Evolutionary conservation across 202 grass and related monocot genomes (phyloP).

Genomic region (Zoysia matrella): DNA sequence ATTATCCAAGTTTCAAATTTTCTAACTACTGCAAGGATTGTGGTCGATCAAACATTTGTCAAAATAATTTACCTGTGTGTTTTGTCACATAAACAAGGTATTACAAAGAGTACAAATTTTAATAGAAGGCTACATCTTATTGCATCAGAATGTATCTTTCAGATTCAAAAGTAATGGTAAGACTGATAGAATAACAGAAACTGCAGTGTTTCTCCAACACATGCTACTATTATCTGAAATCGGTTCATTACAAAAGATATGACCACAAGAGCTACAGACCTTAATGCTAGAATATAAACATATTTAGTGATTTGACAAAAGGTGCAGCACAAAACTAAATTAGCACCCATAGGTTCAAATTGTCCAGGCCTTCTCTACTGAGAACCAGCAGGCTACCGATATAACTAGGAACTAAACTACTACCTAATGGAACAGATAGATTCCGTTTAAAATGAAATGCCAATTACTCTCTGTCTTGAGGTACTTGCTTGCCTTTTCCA

Average conservation of each 20-base stretch:
- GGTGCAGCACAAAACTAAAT: not conserved
- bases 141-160: not conserved
- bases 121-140: no score
- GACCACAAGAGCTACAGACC: not conserved
- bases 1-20: not conserved
- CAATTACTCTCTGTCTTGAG: not conserved
- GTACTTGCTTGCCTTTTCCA: not conserved
- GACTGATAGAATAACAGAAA: not conserved
- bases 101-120: no score
- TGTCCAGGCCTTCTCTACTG: not conserved
- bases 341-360: not conserved
- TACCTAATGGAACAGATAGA: not conserved
- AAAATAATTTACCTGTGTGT: no score
- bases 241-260: not conserved
- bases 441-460: not conserved
- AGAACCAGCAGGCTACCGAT: conserved; percentile 2
- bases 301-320: not conserved
- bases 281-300: not conserved
- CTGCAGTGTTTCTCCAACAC: not conserved
- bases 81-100: no score
- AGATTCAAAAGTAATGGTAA: not conserved
- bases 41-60: not conserved
- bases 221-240: not conserved
- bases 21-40: not conserved
- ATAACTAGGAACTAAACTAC: conserved; percentile 12